These are phyloP conservation scores for Sporothrix variecibatus DNA, from an alignment of 2,329 filamentous ascomycete genomes.

Conservation along the genomic window DNA sequence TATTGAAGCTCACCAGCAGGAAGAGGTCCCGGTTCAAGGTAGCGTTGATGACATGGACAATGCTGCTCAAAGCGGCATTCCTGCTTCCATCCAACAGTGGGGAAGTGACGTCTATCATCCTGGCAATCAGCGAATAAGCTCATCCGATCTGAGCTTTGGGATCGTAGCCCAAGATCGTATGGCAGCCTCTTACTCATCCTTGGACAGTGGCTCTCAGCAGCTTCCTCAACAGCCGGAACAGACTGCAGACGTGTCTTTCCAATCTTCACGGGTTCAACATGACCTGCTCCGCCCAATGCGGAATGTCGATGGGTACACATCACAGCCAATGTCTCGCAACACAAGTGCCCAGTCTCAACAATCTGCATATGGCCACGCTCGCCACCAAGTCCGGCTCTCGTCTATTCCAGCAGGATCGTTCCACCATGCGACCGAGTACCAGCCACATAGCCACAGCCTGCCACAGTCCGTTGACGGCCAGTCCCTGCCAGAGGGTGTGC, in stretches of 20 bases:
- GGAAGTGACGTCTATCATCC: constrained; percentile 34
- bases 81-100: constrained; percentile 34
- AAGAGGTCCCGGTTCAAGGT: background rate
- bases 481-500: constrained; percentile 28
- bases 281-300: background rate
- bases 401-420: background rate
- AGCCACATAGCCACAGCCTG: background rate
- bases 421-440: background rate
- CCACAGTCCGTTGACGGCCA: background rate
- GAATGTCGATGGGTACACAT: constrained; percentile 45
- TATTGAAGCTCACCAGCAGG: background rate
- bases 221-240: background rate
- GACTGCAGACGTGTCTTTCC: background rate
- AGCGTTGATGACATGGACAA: background rate
- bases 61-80: constrained; percentile 18
- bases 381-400: background rate
- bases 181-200: constrained; percentile 31
- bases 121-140: constrained; percentile 31
- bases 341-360: constrained; percentile 44
- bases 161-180: constrained; percentile 30
- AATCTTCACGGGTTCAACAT: constrained; percentile 4
- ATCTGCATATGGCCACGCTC: background rate
- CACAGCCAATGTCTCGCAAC: constrained; percentile 54
- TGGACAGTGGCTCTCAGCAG: background rate
- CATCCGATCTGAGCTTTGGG: constrained; percentile 31